Percentiles rank a stretch among this genome's conserved stretches.
Conservation (phyloP, 148 eudicot species). For the Spergularia marina region DNA sequence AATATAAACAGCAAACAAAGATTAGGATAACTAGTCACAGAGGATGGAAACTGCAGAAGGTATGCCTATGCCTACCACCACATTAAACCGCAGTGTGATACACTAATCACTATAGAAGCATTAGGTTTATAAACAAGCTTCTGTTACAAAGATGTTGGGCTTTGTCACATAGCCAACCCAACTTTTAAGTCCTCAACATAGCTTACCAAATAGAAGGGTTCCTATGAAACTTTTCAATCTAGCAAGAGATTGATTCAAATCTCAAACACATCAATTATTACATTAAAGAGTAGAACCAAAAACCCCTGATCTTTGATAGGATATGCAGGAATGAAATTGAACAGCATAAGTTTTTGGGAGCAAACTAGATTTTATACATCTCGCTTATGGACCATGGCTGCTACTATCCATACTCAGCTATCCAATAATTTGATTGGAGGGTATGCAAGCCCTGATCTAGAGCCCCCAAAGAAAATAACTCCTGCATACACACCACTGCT, state of each 20-base stretch:
- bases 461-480: background rate
- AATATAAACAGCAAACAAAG: conserved; percentile 18
- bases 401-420: background rate
- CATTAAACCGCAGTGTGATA: background rate
- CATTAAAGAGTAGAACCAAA: background rate
- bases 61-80: background rate
- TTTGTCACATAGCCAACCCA: background rate
- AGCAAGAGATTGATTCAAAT: too few relatives aligned
- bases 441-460: background rate
- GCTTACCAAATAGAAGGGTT: background rate
- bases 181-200: background rate
- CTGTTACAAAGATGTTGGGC: conserved; percentile 8
- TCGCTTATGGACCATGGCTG: background rate
- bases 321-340: background rate
- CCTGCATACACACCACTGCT: background rate
- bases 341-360: background rate
- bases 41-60: background rate
- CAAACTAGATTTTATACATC: conserved; percentile 1
- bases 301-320: background rate
- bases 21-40: conserved; percentile 4
- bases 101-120: conserved; percentile 4
- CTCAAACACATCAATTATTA: background rate
- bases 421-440: background rate
- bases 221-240: background rate
- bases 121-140: background rate